A percentile compares a stretch with the other conserved stretches of the same genome.
Evolutionary conservation across 768 basidiomycete genomes (phyloP).

Genomic region (Myochromella boudieri): DNA sequence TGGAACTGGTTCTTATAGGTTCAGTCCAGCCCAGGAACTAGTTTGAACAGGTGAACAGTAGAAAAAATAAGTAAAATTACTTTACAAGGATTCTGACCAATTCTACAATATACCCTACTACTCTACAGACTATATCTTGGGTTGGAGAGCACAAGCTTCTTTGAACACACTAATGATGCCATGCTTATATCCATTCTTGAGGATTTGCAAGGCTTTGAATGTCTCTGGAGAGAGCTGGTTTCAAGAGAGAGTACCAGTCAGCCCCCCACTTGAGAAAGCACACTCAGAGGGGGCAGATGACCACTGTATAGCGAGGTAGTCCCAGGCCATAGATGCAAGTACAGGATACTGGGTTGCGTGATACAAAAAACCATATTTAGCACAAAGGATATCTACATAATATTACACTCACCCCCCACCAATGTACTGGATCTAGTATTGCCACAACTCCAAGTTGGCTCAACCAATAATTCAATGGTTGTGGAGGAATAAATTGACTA

Average conservation of each 20-base stretch:
- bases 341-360: too few relatives aligned
- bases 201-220: constrained; percentile 16
- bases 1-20: not conserved
- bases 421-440: too few relatives aligned
- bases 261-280: constrained; percentile 28
- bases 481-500: too few relatives aligned
- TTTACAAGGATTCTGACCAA: not conserved
- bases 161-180: constrained; percentile 10
- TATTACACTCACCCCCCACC: too few relatives aligned
- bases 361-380: too few relatives aligned
- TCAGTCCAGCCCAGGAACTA: constrained; percentile 1
- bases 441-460: too few relatives aligned
- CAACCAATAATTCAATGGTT: too few relatives aligned
- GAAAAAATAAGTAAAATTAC: not conserved
- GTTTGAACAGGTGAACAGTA: not conserved
- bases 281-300: constrained; percentile 26
- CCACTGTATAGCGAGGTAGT: constrained; percentile 30
- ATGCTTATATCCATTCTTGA: constrained; percentile 16
- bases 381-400: too few relatives aligned
- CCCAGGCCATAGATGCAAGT: too few relatives aligned
- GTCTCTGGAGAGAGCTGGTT: constrained; percentile 10
- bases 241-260: constrained; percentile 19
- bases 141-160: constrained; percentile 3
- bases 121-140: not conserved
- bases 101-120: too few relatives aligned